These are phyloP conservation scores for Aspergillus sp. DNA, from an alignment of 2,329 filamentous ascomycete genomes.

Conservation along the genomic window DNA sequence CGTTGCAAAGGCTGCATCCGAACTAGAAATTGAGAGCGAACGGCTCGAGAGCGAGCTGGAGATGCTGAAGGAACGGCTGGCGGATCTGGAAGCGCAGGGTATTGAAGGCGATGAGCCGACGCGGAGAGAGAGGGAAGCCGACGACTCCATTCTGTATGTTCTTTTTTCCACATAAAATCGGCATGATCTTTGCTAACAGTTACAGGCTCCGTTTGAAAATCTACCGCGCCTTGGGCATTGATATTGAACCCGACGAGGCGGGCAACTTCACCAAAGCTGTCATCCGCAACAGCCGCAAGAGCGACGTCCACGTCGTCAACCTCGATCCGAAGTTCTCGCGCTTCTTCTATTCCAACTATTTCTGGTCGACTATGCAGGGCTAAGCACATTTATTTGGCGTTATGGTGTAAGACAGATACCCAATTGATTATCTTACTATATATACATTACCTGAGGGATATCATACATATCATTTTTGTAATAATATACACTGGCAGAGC, in stretches of 20 bases:
- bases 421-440: neutral
- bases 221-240: constrained; percentile 86
- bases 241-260: constrained; percentile 75
- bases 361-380: constrained; percentile 80
- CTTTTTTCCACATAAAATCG: neutral
- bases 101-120: constrained; percentile 67
- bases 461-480: neutral
- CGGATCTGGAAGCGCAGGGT: constrained; percentile 83
- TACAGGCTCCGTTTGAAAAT: constrained; percentile 76
- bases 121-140: constrained; percentile 52
- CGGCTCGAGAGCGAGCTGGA: constrained; percentile 76
- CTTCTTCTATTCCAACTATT: constrained; percentile 93
- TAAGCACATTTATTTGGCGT: constrained; percentile 25
- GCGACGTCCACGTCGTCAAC: constrained; percentile 92
- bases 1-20: constrained; percentile 84
- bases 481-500: neutral
- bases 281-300: constrained; percentile 79
- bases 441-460: neutral
- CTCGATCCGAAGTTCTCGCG: constrained; percentile 89
- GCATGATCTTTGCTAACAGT: neutral
- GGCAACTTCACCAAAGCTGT: constrained; percentile 85
- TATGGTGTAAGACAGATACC: constrained; percentile 19
- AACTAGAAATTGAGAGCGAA: constrained; percentile 93
- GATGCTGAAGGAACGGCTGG: constrained; percentile 70
- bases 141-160: constrained; percentile 50